Conservation (phyloP, 2,329 filamentous ascomycete species). For the Ceratocystis cacaofunesta region DNA sequence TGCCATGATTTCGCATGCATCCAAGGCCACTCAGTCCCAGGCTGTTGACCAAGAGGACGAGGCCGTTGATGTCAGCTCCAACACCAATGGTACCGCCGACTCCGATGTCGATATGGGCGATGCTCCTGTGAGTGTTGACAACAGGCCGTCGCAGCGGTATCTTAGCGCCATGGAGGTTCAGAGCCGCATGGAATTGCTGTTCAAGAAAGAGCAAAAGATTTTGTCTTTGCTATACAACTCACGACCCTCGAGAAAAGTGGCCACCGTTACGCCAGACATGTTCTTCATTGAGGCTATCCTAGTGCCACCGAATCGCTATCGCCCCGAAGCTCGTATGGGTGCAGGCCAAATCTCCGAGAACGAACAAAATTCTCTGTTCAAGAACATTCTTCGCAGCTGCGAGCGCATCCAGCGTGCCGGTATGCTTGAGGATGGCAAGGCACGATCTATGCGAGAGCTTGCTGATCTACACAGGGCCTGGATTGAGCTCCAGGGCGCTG, state of each 20-base stretch:
- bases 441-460: slow-evolving; percentile 37
- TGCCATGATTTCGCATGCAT: slow-evolving; percentile 39
- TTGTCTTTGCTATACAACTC: slow-evolving; percentile 74
- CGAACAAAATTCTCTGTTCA: slow-evolving; percentile 78
- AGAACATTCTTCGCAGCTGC: slow-evolving; percentile 63
- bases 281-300: slow-evolving; percentile 82
- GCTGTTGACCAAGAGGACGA: slow-evolving; percentile 41
- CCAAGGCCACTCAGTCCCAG: slow-evolving; percentile 21
- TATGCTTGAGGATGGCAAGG: not conserved
- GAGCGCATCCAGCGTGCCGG: slow-evolving; percentile 29
- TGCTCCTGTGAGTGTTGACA: slow-evolving; percentile 25
- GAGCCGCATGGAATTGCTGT: slow-evolving; percentile 62
- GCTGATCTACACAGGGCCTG: slow-evolving; percentile 68
- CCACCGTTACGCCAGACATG: slow-evolving; percentile 62
- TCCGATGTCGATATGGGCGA: slow-evolving; percentile 28
- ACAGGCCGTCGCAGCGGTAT: slow-evolving; percentile 47
- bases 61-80: slow-evolving; percentile 32
- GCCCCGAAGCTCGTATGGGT: slow-evolving; percentile 72
- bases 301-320: slow-evolving; percentile 82
- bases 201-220: slow-evolving; percentile 75
- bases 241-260: slow-evolving; percentile 44
- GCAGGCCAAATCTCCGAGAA: slow-evolving; percentile 72
- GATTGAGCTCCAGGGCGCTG: slow-evolving; percentile 69
- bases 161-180: slow-evolving; percentile 73
- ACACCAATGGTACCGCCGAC: slow-evolving; percentile 44